Evolutionary conservation across 2,329 filamentous ascomycete genomes (phyloP).

Genomic region (Fusarium circinatum): DNA sequence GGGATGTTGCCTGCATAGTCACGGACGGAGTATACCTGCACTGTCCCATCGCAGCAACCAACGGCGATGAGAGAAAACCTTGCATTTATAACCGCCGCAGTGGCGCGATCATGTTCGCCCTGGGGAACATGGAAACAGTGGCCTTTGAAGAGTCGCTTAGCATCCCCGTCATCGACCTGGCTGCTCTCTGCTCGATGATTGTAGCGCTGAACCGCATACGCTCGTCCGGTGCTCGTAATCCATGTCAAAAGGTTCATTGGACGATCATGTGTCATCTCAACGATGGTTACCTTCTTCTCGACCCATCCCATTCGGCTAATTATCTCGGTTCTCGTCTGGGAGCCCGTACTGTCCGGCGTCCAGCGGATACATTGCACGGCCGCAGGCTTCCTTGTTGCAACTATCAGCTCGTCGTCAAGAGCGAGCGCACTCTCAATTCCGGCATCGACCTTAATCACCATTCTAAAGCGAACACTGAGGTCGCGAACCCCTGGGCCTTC

Average conservation of each 20-base stretch:
- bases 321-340: slow-evolving; percentile 90
- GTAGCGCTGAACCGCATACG: slow-evolving; percentile 88
- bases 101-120: slow-evolving; percentile 67
- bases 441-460: slow-evolving; percentile 98
- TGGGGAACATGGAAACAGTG: slow-evolving; percentile 88
- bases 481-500: slow-evolving; percentile 86
- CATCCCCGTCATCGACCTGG: slow-evolving; percentile 57
- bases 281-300: slow-evolving; percentile 78
- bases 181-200: slow-evolving; percentile 52
- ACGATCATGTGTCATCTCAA: slow-evolving; percentile 91
- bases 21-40: slow-evolving; percentile 90
- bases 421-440: slow-evolving; percentile 90
- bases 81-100: slow-evolving; percentile 87
- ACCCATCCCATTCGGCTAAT: slow-evolving; percentile 89
- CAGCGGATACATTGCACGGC: slow-evolving; percentile 98
- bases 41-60: slow-evolving; percentile 80
- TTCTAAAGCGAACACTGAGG: slow-evolving; percentile 89
- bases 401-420: slow-evolving; percentile 90
- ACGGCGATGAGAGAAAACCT: slow-evolving; percentile 93
- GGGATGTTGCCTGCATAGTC: slow-evolving; percentile 96
- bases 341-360: slow-evolving; percentile 83
- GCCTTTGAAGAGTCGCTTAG: slow-evolving; percentile 82
- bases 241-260: slow-evolving; percentile 97
- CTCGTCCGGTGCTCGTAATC: slow-evolving; percentile 88
- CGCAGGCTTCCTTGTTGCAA: slow-evolving; percentile 89